Percentiles rank a stretch among this genome's conserved stretches.
These are phyloP conservation scores for Acer campestre DNA, from an alignment of 345 rosid genomes.

Conservation along the genomic window DNA sequence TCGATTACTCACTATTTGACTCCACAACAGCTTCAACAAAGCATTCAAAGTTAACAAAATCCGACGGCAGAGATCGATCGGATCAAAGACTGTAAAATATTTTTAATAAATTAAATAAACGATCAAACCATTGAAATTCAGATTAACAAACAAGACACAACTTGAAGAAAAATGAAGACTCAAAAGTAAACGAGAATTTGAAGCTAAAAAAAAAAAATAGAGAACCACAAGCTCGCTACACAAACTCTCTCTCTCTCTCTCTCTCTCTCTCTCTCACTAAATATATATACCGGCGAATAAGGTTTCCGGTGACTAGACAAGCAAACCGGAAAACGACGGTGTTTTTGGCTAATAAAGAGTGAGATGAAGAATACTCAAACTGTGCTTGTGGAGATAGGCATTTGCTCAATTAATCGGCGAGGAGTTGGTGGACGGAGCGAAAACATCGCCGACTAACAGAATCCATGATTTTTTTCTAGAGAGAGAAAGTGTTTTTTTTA, in stretches of 20 bases:
- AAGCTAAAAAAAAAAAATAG: not conserved
- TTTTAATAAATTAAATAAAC: slow-evolving; percentile 6
- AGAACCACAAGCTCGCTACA: not conserved
- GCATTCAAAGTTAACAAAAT: slow-evolving; percentile 22
- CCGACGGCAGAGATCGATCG: slow-evolving; percentile 26
- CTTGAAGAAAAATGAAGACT: not conserved
- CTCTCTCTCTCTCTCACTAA: too few relatives aligned
- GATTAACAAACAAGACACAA: not conserved
- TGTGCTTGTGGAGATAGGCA: slow-evolving; percentile 11
- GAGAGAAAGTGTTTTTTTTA: not conserved
- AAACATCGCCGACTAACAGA: slow-evolving; percentile 30
- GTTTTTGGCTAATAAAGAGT: not conserved
- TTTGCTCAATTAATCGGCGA: slow-evolving; percentile 22
- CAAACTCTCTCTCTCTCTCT: not conserved
- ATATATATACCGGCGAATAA: not conserved
- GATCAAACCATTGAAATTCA: slow-evolving; percentile 4
- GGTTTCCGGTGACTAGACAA: slow-evolving; percentile 12
- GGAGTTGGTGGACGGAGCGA: slow-evolving; percentile 20
- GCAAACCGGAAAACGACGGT: not conserved
- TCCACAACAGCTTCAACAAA: slow-evolving; percentile 18
- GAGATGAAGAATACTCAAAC: not conserved
- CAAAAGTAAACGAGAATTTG: slow-evolving; percentile 15
- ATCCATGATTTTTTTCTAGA: not conserved
- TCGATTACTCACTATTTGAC: not conserved
- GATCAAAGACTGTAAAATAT: slow-evolving; percentile 21